These are phyloP conservation scores for Quercus glauca DNA, from an alignment of 306 rosid genomes.

Conservation along the genomic window DNA sequence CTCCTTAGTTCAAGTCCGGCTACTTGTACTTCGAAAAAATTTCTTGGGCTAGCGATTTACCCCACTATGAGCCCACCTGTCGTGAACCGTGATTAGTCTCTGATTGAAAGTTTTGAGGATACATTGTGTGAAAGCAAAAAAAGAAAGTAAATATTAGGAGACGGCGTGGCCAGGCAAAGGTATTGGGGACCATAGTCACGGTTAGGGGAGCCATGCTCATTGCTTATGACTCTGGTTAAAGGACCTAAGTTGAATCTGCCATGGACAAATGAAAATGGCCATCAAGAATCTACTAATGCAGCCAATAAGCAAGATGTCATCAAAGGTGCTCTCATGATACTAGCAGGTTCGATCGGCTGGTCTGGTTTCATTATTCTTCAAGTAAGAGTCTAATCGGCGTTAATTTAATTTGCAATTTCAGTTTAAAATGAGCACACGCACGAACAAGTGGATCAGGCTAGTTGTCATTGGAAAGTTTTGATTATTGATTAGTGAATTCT, in stretches of 20 bases:
- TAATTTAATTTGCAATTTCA: background rate
- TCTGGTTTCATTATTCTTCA: slow-evolving; percentile 41
- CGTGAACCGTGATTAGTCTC: too few species aligned
- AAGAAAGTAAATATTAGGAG: slow-evolving; percentile 38
- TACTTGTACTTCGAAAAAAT: too few species aligned
- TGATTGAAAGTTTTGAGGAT: too few species aligned
- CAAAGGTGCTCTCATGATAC: slow-evolving; percentile 47
- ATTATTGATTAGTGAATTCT: too few species aligned
- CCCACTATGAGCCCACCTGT: rapidly evolving
- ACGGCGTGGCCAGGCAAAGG: slow-evolving; percentile 36
- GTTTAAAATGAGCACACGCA: too few species aligned
- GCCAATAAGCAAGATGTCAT: slow-evolving; percentile 29
- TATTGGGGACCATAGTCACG: slow-evolving; percentile 35
- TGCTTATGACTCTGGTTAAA: slow-evolving; percentile 42
- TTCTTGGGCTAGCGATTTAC: rapidly evolving
- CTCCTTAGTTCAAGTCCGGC: rapidly evolving
- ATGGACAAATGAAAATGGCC: slow-evolving; percentile 19
- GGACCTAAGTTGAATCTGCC: slow-evolving; percentile 41
- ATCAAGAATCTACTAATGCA: slow-evolving; percentile 14
- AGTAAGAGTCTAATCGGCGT: slow-evolving; percentile 7
- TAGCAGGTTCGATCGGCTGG: slow-evolving; percentile 50
- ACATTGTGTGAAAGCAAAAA: rapidly evolving
- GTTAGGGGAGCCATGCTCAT: slow-evolving; percentile 62
- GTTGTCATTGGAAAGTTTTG: too few species aligned
- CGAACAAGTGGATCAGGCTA: too few species aligned